Evolutionary conservation across 441 rosid genomes (phyloP), one percentile per base, ranked within the genome.

Genomic region (Adansonia rubrostipa): DNA sequence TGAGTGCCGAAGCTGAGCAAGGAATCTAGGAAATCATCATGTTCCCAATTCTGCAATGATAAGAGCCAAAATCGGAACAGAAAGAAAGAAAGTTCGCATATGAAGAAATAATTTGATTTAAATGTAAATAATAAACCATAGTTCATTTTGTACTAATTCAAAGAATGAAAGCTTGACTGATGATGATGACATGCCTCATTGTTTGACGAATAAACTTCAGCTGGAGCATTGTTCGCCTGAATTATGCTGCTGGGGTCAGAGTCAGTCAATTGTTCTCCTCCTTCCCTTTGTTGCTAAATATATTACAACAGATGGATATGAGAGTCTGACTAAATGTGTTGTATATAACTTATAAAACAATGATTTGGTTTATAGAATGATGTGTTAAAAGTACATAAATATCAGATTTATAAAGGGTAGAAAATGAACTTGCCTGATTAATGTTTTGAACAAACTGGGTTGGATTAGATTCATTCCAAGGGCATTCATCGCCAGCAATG

Each of bases 11-110:
- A 74, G 53, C 42, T 74, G 60, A 89, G 73, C 58, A 86, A 33
- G 77, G 89, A 81, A 51, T 86, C 75, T 70, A 84, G 0, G 83
- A 90, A 86, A 11, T 83, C 92, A 6, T 84, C 89, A 11, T 62
- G 44, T 11, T 42, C 83, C 83, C 79, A 85, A 2, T 9, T 81
- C 97, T 91, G 85, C 72, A 86, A 22, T 7, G 84, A 28, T 5
- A 50, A 33, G 44, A 79, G 51, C 5, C 8, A 28, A 47, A 74
- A 40, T 1, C 3, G 40, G 0, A 48, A 68, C 5, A 10, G 10
- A 36, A 33, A 22, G 54, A 4, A 11, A 7, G 10, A 3, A 7
- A 6, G 11, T 65, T 36, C 15, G 0, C 1, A 1, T 1, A 28
- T 7, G 19, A 36, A 36, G 47, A 64, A 5, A 15, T 15, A 65